A percentile compares a stretch with the other conserved stretches of the same genome.
Evolutionary conservation across 2,329 filamentous ascomycete species (phyloP).

Genomic region (Sarocladium kiliense): DNA sequence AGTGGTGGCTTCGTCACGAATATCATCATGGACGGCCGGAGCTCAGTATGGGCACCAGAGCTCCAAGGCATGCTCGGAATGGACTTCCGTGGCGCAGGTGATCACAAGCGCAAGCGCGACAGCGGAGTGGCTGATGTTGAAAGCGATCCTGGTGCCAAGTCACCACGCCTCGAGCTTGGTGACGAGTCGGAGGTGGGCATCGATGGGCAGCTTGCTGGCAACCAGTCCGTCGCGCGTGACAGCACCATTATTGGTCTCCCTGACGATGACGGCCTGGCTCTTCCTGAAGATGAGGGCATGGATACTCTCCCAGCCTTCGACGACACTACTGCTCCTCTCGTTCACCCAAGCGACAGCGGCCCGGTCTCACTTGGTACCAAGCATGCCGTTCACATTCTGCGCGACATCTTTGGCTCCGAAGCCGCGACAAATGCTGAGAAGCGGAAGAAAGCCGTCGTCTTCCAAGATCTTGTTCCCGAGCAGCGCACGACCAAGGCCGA

Average conservation of each 20-base stretch:
- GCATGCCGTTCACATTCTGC: slow-evolving; percentile 90
- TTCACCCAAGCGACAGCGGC: slow-evolving; percentile 74
- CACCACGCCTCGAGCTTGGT: slow-evolving; percentile 62
- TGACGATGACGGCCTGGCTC: slow-evolving; percentile 43
- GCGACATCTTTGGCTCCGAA: slow-evolving; percentile 77
- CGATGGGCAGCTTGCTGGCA: slow-evolving; percentile 46
- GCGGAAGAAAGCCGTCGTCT: slow-evolving; percentile 75
- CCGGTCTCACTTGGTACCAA: slow-evolving; percentile 88
- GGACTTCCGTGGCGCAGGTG: slow-evolving; percentile 70
- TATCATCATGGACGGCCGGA: slow-evolving; percentile 76
- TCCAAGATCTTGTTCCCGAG: slow-evolving; percentile 88
- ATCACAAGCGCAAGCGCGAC: slow-evolving; percentile 91
- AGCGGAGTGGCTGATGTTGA: slow-evolving; percentile 79
- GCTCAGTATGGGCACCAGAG: slow-evolving; percentile 83
- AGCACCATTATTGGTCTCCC: slow-evolving; percentile 62
- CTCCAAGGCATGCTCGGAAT: slow-evolving; percentile 87
- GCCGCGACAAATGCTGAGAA: slow-evolving; percentile 64
- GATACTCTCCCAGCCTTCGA: slow-evolving; percentile 61
- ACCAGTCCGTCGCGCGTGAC: slow-evolving; percentile 51
- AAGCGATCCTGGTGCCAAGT: slow-evolving; percentile 60
- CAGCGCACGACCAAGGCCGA: slow-evolving; percentile 75
- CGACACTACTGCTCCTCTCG: slow-evolving; percentile 67
- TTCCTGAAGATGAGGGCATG: slow-evolving; percentile 32
- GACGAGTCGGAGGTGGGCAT: slow-evolving; percentile 55
- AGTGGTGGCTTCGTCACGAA: slow-evolving; percentile 84